A percentile compares a stretch with the other conserved stretches of the same genome.
Evolutionary conservation across 1,284 basidiomycete genomes (phyloP).

Genomic region (Golubevia sp.): DNA sequence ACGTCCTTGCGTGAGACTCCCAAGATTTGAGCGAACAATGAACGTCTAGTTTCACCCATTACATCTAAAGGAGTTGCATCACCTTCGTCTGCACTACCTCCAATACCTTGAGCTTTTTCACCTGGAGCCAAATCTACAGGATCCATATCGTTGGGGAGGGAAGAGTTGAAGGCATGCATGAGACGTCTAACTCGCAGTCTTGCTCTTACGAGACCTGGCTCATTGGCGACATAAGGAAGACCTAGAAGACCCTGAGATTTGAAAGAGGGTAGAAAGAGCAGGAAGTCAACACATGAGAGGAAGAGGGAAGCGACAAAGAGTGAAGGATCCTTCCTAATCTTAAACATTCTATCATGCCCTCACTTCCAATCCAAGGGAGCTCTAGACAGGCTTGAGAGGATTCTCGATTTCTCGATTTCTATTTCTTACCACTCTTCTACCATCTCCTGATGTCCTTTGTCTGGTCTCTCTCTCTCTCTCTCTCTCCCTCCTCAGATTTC

Average conservation of each 20-base stretch:
- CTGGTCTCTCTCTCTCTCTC: neutral
- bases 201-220: constrained; percentile 11
- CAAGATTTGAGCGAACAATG: constrained; percentile 19
- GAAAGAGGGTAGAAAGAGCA: neutral
- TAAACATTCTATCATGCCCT: no score
- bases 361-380: neutral
- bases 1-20: constrained; percentile 6
- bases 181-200: constrained; percentile 12
- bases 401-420: neutral
- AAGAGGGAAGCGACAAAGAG: neutral
- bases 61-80: constrained; percentile 3
- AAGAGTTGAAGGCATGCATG: constrained; percentile 12
- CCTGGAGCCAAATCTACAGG: constrained; percentile 8
- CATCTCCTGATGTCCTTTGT: constrained; percentile 7
- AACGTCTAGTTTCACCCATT: constrained; percentile 14
- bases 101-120: constrained; percentile 6
- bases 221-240: constrained; percentile 20
- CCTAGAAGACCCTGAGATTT: constrained; percentile 3
- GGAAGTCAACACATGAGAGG: neutral
- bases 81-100: constrained; percentile 2
- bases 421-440: neutral
- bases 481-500: neutral
- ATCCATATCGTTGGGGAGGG: constrained; percentile 1
- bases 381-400: constrained; percentile 3
- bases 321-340: neutral